These are phyloP conservation scores for Brassica carinata DNA, from an alignment of 345 rosid genomes.

Conservation along the genomic window DNA sequence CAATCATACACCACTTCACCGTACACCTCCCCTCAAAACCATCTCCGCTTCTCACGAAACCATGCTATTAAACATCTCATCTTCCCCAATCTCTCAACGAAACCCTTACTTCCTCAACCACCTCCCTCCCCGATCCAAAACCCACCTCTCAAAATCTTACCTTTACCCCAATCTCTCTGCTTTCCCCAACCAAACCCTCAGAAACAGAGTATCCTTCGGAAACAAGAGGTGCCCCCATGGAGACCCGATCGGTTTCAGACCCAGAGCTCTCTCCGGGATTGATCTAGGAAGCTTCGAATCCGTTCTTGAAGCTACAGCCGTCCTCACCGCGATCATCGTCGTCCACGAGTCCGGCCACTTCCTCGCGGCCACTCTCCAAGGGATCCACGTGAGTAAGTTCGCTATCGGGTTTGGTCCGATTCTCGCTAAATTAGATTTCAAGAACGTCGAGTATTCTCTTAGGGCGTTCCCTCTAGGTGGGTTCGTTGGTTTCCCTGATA, in stretches of 20 bases:
- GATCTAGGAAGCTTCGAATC: slow-evolving; percentile 74
- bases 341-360: slow-evolving; percentile 94
- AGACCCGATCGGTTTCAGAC: slow-evolving; percentile 46
- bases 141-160: slow-evolving; percentile 54
- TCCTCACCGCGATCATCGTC: slow-evolving; percentile 82
- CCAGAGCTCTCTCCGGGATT: slow-evolving; percentile 62
- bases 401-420: slow-evolving; percentile 96
- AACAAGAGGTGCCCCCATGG: slow-evolving; percentile 37
- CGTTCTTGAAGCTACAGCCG: slow-evolving; percentile 76
- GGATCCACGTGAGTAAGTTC: slow-evolving; percentile 96
- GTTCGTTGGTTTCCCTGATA: slow-evolving; percentile 95
- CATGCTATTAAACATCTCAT: slow-evolving; percentile 71
- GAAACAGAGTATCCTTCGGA: slow-evolving; percentile 45
- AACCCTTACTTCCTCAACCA: slow-evolving; percentile 45
- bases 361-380: slow-evolving; percentile 89
- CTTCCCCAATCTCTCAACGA: slow-evolving; percentile 52
- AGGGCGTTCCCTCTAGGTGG: slow-evolving; percentile 96
- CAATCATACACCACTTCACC: slow-evolving; percentile 36
- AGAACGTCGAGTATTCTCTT: slow-evolving; percentile 84
- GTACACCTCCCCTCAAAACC: slow-evolving; percentile 27
- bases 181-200: slow-evolving; percentile 43
- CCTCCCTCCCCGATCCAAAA: slow-evolving; percentile 50
- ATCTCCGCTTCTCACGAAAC: slow-evolving; percentile 36
- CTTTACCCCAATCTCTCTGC: slow-evolving; percentile 38
- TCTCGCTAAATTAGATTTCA: slow-evolving; percentile 80